Evolutionary conservation across 106 monocot species (phyloP).

Genomic region (Allium fistulosum): DNA sequence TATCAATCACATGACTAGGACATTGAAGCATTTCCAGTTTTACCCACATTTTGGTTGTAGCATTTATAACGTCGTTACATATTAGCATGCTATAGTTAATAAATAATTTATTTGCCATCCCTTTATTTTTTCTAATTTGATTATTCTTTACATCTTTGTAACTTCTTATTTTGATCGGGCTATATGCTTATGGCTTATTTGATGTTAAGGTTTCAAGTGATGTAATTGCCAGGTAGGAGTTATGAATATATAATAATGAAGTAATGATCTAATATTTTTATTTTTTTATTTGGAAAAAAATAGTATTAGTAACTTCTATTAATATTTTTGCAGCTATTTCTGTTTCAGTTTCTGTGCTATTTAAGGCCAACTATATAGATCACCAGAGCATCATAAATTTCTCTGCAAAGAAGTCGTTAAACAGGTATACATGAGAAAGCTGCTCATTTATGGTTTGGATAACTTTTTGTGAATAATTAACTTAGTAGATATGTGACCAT

Average conservation of each 20-base stretch:
- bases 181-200: slow-evolving; percentile 68
- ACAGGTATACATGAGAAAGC: slow-evolving; percentile 40
- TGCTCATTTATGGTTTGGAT: neutral
- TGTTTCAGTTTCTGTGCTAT: slow-evolving; percentile 73
- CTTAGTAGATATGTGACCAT: too few relatives aligned
- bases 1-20: too few relatives aligned
- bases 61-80: neutral
- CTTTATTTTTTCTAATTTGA: neutral
- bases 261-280: neutral
- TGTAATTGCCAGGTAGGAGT: slow-evolving; percentile 81
- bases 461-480: too few relatives aligned
- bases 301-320: neutral
- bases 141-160: neutral
- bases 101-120: neutral
- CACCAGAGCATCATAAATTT: slow-evolving; percentile 77
- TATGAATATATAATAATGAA: neutral
- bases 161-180: slow-evolving; percentile 32
- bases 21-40: too few relatives aligned
- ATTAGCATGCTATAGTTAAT: neutral
- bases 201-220: slow-evolving; percentile 92
- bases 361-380: slow-evolving; percentile 84
- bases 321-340: neutral
- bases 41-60: too few relatives aligned
- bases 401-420: slow-evolving; percentile 82
- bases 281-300: neutral